These are phyloP conservation scores for Polychytrium aggregatum DNA, from an alignment of 192 early-diverging fungal species.

Conservation along the genomic window DNA sequence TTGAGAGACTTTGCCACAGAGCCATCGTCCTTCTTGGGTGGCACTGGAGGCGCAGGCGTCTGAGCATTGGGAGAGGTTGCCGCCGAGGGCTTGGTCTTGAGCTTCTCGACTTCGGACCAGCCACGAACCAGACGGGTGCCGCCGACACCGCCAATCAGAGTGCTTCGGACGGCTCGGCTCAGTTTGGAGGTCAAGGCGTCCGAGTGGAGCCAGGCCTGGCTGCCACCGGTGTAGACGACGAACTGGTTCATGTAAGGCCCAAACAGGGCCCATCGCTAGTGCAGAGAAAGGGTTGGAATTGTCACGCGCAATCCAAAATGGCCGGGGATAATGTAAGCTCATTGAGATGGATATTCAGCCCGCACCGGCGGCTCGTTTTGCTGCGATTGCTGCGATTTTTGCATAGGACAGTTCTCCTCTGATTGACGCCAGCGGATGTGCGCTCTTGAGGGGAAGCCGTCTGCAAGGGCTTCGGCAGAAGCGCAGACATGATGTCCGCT, in stretches of 20 bases:
- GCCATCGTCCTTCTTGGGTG: too few species aligned
- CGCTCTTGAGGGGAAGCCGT: too few species aligned
- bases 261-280: constrained; percentile 58
- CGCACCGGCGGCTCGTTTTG: constrained; percentile 12
- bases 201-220: constrained; percentile 50
- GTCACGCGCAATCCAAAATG: too few species aligned
- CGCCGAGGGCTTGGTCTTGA: constrained; percentile 3
- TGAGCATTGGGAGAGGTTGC: neutral
- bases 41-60: too few species aligned
- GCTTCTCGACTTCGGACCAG: constrained; percentile 59
- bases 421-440: too few species aligned
- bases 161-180: too few species aligned
- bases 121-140: constrained; percentile 62
- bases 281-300: neutral
- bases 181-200: constrained; percentile 52
- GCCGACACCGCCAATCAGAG: constrained; percentile 55
- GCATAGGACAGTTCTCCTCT: too few species aligned
- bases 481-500: too few species aligned
- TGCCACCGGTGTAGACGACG: constrained; percentile 53
- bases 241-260: constrained; percentile 70
- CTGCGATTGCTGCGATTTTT: neutral
- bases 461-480: too few species aligned
- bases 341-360: neutral
- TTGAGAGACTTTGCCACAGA: too few species aligned
- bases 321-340: neutral